These are phyloP conservation scores for Paraconiothyrium sp. DNA, from an alignment of 2,329 filamentous ascomycete genomes.

Conservation along the genomic window DNA sequence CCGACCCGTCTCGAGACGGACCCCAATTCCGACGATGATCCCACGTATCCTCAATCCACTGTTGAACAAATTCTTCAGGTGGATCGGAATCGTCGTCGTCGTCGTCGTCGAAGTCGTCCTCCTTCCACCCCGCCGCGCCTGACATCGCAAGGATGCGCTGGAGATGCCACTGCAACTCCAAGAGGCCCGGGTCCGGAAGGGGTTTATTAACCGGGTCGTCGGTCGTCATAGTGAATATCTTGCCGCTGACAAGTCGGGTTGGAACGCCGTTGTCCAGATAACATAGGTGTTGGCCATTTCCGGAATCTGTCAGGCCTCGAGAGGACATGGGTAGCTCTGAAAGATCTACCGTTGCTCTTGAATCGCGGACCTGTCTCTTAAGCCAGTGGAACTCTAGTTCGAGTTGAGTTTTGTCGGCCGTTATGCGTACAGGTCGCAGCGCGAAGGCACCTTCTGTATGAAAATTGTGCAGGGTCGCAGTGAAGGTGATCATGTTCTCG, in stretches of 20 bases:
- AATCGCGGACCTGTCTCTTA: constrained; percentile 20
- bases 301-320: constrained; percentile 19
- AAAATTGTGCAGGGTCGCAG: constrained; percentile 25
- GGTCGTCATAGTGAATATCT: constrained; percentile 27
- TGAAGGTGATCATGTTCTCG: constrained; percentile 28
- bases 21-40: constrained; percentile 14
- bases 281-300: constrained; percentile 14
- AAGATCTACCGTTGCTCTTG: constrained; percentile 18
- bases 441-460: constrained; percentile 26
- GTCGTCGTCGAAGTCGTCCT: constrained; percentile 21
- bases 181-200: constrained; percentile 29
- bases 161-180: constrained; percentile 31
- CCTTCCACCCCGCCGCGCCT: constrained; percentile 27
- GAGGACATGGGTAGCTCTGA: constrained; percentile 24
- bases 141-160: constrained; percentile 32
- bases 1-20: constrained; percentile 17
- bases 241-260: constrained; percentile 25
- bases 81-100: constrained; percentile 8
- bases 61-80: constrained; percentile 10
- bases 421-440: constrained; percentile 28
- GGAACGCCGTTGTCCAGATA: constrained; percentile 18
- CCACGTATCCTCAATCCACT: constrained; percentile 16
- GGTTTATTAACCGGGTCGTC: constrained; percentile 25
- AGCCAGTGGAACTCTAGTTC: constrained; percentile 32
- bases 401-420: constrained; percentile 29